Percentiles rank a stretch among this genome's conserved stretches.
phyloP scores from a whole-genome alignment of 768 basidiomycete species.

The Piloderma croceum region DNA sequence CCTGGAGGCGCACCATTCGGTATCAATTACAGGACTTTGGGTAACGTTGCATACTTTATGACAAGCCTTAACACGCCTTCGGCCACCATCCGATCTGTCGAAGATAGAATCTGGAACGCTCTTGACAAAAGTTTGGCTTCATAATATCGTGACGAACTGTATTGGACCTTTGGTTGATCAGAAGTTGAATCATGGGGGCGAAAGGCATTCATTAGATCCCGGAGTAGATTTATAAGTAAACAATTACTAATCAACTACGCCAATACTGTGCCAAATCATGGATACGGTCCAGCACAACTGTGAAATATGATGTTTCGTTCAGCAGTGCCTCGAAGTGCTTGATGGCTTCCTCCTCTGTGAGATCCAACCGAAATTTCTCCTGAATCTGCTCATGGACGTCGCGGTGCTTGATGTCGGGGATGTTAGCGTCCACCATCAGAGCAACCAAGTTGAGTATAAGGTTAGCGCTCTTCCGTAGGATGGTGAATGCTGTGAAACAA shows the following conservation, averaged over 20 bases:
- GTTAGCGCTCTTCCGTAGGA: conserved; percentile 94
- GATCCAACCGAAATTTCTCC: conserved; percentile 91
- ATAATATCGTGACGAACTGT: too few species aligned
- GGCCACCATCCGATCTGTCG: conserved; percentile 49
- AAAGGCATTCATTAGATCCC: not conserved
- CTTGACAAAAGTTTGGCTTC: too few species aligned
- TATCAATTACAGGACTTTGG: conserved; percentile 84
- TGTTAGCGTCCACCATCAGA: conserved; percentile 96
- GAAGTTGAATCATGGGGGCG: not conserved
- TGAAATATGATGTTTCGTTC: conserved; percentile 92
- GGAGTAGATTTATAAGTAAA: not conserved
- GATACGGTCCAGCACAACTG: conserved; percentile 88
- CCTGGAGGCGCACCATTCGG: conserved; percentile 55
- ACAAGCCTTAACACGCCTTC: conserved; percentile 71
- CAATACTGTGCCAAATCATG: conserved; percentile 90
- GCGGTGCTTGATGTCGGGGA: conserved; percentile 92
- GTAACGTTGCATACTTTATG: conserved; percentile 92
- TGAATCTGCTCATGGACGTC: conserved; percentile 87
- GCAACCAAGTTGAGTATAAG: conserved; percentile 94
- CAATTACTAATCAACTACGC: conserved; percentile 49
- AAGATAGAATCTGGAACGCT: conserved; percentile 53
- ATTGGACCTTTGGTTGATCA: too few species aligned
- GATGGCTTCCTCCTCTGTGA: conserved; percentile 95
- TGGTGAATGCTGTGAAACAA: conserved; percentile 97
- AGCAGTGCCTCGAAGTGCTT: conserved; percentile 92